Percentiles rank a stretch among this genome's conserved stretches.
Conservation (phyloP, 148 eudicot genomes). For the Chenopodium quinoa region DNA sequence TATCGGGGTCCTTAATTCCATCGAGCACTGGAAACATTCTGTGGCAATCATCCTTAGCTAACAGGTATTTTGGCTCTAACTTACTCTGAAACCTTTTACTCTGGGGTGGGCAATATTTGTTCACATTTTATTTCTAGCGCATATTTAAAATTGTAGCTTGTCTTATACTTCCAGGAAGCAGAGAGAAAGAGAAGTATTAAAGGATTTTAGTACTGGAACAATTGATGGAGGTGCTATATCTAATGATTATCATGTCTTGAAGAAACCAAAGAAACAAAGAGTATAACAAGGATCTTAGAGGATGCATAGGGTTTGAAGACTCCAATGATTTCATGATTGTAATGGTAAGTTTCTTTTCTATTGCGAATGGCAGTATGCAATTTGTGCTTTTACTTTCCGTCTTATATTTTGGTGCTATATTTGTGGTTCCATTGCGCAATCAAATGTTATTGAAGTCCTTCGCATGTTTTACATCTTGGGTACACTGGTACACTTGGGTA, state of each 20-base stretch:
- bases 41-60: slow-evolving; percentile 42
- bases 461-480: not conserved
- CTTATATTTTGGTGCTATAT: not conserved
- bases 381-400: not conserved
- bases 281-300: slow-evolving; percentile 34
- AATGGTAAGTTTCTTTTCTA: slow-evolving; percentile 17
- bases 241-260: slow-evolving; percentile 29
- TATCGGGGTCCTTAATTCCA: slow-evolving; percentile 70
- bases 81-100: not conserved
- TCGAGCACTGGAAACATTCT: slow-evolving; percentile 55
- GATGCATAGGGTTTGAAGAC: not conserved
- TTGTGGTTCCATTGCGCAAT: not conserved
- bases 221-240: slow-evolving; percentile 27
- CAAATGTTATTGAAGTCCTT: not conserved
- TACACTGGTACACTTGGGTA: not conserved
- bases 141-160: not conserved
- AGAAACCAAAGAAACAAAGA: slow-evolving; percentile 57
- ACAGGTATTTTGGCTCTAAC: slow-evolving; percentile 43
- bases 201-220: slow-evolving; percentile 32
- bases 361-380: not conserved
- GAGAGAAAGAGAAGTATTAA: slow-evolving; percentile 27
- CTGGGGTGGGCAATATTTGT: not conserved
- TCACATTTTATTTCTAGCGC: not conserved
- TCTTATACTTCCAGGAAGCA: slow-evolving; percentile 38
- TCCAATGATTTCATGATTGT: slow-evolving; percentile 5